phyloP scores from a whole-genome alignment of 2,329 filamentous ascomycete genomes.

The Neodidymelliopsis sp. region DNA sequence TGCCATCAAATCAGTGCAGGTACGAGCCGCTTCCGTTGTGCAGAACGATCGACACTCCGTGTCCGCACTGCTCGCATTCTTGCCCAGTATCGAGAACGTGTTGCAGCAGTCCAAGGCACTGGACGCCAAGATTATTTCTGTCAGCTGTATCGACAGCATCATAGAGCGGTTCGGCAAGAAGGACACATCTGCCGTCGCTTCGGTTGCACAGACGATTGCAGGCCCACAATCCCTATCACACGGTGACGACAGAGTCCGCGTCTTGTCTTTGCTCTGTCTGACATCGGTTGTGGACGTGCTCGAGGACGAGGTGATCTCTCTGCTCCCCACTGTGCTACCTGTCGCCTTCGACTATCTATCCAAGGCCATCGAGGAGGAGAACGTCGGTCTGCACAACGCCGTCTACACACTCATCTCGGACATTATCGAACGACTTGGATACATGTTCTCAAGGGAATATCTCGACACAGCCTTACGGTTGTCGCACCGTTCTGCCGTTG shows the following conservation, averaged over 20 bases:
- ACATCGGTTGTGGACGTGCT: slow-evolving; percentile 89
- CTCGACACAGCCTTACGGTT: slow-evolving; percentile 75
- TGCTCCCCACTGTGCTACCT: slow-evolving; percentile 78
- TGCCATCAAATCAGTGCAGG: slow-evolving; percentile 74
- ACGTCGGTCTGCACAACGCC: slow-evolving; percentile 77
- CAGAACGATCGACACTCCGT: slow-evolving; percentile 74
- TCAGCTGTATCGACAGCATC: slow-evolving; percentile 91
- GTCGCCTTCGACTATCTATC: slow-evolving; percentile 75
- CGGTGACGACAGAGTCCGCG: slow-evolving; percentile 73
- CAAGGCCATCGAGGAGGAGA: slow-evolving; percentile 64
- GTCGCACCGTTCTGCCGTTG: slow-evolving; percentile 74
- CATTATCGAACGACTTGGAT: slow-evolving; percentile 83
- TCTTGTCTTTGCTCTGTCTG: slow-evolving; percentile 87
- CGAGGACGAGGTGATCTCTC: slow-evolving; percentile 82
- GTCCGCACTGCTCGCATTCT: slow-evolving; percentile 75
- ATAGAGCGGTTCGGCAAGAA: slow-evolving; percentile 95
- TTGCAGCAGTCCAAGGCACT: slow-evolving; percentile 76
- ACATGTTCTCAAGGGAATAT: slow-evolving; percentile 82
- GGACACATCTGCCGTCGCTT: slow-evolving; percentile 77
- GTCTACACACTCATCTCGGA: slow-evolving; percentile 81
- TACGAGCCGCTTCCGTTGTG: slow-evolving; percentile 76
- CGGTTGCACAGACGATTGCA: slow-evolving; percentile 78
- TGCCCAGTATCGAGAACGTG: slow-evolving; percentile 79
- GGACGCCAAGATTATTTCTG: slow-evolving; percentile 81
- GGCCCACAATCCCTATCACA: slow-evolving; percentile 79